Evolutionary conservation across 192 early-diverging fungal genomes (phyloP).

Genomic region (Gonapodya sp.): DNA sequence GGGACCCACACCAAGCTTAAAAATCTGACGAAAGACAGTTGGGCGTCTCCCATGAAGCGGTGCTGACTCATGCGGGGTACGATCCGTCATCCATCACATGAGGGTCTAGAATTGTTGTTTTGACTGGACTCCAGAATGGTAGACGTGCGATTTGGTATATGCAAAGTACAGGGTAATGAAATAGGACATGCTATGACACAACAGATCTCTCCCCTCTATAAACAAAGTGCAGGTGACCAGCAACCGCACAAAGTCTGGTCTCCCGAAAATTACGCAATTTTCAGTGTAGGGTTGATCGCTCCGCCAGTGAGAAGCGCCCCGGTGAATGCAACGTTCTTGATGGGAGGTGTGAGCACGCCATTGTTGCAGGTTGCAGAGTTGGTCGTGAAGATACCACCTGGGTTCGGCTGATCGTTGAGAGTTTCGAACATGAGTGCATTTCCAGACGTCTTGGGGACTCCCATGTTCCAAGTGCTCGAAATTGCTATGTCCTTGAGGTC

Average conservation of each 20-base stretch:
- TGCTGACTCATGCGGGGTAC: not conserved
- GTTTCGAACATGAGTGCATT: not conserved
- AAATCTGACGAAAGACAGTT: not conserved
- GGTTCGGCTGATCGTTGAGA: not conserved
- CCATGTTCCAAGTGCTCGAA: constrained; percentile 1
- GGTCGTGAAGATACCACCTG: not conserved
- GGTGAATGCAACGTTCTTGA: not conserved
- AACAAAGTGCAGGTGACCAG: too few species aligned
- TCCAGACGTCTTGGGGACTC: not conserved
- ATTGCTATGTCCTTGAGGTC: not conserved
- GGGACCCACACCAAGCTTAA: not conserved
- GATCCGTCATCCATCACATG: not conserved
- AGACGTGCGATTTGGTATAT: too few species aligned
- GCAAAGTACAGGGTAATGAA: too few species aligned
- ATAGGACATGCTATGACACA: too few species aligned
- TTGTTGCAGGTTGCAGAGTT: not conserved
- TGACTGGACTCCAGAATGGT: too few species aligned
- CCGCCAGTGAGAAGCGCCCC: not conserved
- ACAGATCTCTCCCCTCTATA: too few species aligned
- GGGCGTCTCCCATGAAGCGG: not conserved
- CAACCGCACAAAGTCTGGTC: too few species aligned
- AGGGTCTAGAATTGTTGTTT: too few species aligned
- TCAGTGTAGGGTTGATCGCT: not conserved
- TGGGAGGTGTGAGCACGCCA: not conserved
- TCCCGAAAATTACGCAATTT: not conserved